phyloP scores from a whole-genome alignment of 2,329 filamentous ascomycete genomes.

The Colletotrichum sp. region DNA sequence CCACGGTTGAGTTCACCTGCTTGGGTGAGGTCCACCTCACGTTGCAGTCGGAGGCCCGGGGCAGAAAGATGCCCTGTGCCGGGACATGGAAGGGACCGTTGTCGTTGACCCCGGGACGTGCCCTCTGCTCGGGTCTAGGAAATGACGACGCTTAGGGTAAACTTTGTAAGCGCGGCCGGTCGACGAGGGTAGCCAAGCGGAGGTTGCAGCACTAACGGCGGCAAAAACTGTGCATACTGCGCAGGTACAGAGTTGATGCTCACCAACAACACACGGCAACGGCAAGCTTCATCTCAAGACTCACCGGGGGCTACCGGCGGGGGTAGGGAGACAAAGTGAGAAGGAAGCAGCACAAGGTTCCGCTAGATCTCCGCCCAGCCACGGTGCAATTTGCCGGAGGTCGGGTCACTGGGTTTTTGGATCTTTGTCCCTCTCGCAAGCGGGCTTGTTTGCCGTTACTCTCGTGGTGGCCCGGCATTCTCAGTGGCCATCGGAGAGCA shows the following conservation, averaged over 20 bases:
- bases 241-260: not conserved
- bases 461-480: not conserved
- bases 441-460: not conserved
- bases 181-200: constrained; percentile 10
- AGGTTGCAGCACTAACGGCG: constrained; percentile 17
- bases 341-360: not conserved
- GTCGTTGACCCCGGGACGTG: not conserved
- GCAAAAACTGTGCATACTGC: not conserved
- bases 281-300: not conserved
- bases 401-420: not conserved
- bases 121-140: constrained; percentile 14
- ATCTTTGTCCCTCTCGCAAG: not conserved
- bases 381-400: not conserved
- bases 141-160: constrained; percentile 19
- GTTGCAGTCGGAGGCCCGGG: constrained; percentile 19
- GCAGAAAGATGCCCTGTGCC: not conserved
- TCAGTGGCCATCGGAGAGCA: constrained; percentile 13
- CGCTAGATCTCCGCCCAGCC: not conserved
- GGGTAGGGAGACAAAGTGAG: not conserved
- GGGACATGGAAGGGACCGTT: constrained; percentile 13
- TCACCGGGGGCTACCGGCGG: not conserved
- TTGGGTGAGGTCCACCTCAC: constrained; percentile 10
- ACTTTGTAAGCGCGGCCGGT: constrained; percentile 11
- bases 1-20: constrained; percentile 3
- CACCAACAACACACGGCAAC: not conserved